phyloP scores from a whole-genome alignment of 192 early-diverging fungal genomes.

The Backusella parvicylindrica region DNA sequence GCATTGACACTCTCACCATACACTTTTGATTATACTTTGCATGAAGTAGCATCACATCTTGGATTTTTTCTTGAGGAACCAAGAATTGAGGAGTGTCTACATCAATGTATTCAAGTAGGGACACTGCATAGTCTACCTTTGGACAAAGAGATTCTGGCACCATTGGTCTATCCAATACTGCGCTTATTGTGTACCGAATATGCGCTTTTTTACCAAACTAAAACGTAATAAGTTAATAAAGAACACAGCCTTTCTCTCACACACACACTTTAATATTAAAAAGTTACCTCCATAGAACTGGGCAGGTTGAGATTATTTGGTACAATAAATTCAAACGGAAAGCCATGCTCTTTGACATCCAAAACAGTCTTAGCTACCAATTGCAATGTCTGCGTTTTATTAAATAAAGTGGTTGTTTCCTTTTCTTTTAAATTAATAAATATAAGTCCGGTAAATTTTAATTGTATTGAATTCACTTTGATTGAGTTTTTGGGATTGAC shows the following conservation, averaged over 20 bases:
- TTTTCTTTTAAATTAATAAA: slow-evolving; percentile 27
- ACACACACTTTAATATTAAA: not conserved
- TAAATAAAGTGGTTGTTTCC: slow-evolving; percentile 24
- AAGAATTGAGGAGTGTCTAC: slow-evolving; percentile 15
- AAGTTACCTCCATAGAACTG: slow-evolving; percentile 34
- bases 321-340: slow-evolving; percentile 34
- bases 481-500: slow-evolving; percentile 26
- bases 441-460: slow-evolving; percentile 32
- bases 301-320: slow-evolving; percentile 29
- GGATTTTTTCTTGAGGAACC: slow-evolving; percentile 2
- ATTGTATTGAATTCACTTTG: slow-evolving; percentile 27
- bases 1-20: slow-evolving; percentile 15
- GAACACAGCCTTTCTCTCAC: not conserved
- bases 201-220: slow-evolving; percentile 29
- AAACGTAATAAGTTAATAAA: too few relatives aligned
- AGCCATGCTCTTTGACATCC: slow-evolving; percentile 27
- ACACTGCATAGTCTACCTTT: slow-evolving; percentile 17
- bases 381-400: not conserved
- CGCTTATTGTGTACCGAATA: slow-evolving; percentile 28
- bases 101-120: slow-evolving; percentile 36
- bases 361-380: slow-evolving; percentile 7
- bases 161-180: slow-evolving; percentile 22
- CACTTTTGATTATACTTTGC: slow-evolving; percentile 1
- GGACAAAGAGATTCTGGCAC: slow-evolving; percentile 23
- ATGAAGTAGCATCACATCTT: slow-evolving; percentile 3